These are phyloP conservation scores for Solanum dulcamara DNA, from an alignment of 257 asterid genomes.

Conservation along the genomic window DNA sequence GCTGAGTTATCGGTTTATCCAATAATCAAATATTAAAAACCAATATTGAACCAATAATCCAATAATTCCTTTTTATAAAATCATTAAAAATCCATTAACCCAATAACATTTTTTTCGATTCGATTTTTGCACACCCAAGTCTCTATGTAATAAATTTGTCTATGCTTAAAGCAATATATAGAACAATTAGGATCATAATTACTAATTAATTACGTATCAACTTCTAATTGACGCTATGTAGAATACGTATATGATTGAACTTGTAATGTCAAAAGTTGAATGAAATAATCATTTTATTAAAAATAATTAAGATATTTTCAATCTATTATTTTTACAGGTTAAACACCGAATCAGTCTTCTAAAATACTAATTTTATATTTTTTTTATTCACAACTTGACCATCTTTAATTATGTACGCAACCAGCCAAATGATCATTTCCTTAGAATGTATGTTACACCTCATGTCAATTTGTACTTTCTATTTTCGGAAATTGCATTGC, in stretches of 20 bases:
- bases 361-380: background rate
- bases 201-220: background rate
- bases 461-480: background rate
- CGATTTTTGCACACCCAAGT: no score
- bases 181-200: background rate
- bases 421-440: background rate
- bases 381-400: background rate
- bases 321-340: background rate
- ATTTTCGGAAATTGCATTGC: background rate
- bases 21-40: no score
- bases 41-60: no score
- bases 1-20: no score
- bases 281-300: background rate
- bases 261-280: slow-evolving; percentile 31
- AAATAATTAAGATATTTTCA: background rate
- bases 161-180: background rate
- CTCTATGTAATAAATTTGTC: background rate
- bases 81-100: no score
- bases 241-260: background rate
- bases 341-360: background rate
- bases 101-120: no score
- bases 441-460: background rate
- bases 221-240: slow-evolving; percentile 15
- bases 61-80: no score
- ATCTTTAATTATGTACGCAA: background rate